Base-by-base conservation (phyloP, 2,329 filamentous ascomycete species). In the Epichloe scottii region DNA sequence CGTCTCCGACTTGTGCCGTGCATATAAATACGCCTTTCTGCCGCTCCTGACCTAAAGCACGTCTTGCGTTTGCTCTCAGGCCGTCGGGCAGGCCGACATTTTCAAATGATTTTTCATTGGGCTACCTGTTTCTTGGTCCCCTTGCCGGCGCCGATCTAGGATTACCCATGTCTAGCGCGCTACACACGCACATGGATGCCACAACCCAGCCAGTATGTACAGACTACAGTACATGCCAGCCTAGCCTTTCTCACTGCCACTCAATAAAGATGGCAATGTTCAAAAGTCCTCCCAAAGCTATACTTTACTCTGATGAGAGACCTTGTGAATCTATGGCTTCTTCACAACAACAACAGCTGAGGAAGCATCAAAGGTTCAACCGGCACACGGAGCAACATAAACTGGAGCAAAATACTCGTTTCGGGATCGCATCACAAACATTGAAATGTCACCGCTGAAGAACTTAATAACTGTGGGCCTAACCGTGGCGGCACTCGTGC, bases 91-190 rank as follows among this genome's bases (percentile, higher is more conserved):
- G 39, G 15, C 39, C 39, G 39, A 21, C 8, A 5, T 30, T 1
- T 30, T 11, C 26, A 11, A 30, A 4, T 30, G 26, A 4, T 3
- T 30, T 30, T 30, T 30, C 26, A 30, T 40, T 30, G 21, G 45
- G 34, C 35, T 26, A 6, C 30, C 35, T 39, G 45, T n/a, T 47
- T 10, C 35, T 19, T 47, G 21, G 45, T 5, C 35, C 54, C 54
- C 56, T 55, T 58, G 56, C 52, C 49, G 53, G 53, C 47, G 50
- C 52, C 55, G 56, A 59, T 57, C 60, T 53, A 54, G 60, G 61
- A 57, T 57, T 3, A 52, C 51, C 62, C 61, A 51, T 60, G 61
- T 60, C 59, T 57, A 57, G 42, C 42, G 56, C 42, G 53, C 55
- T 43, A 49, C 48, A 46, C 45, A 37, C 26, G 37, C 37, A 41